Conservation (phyloP, 148 eudicot species). For the Persicaria tinctoria region DNA sequence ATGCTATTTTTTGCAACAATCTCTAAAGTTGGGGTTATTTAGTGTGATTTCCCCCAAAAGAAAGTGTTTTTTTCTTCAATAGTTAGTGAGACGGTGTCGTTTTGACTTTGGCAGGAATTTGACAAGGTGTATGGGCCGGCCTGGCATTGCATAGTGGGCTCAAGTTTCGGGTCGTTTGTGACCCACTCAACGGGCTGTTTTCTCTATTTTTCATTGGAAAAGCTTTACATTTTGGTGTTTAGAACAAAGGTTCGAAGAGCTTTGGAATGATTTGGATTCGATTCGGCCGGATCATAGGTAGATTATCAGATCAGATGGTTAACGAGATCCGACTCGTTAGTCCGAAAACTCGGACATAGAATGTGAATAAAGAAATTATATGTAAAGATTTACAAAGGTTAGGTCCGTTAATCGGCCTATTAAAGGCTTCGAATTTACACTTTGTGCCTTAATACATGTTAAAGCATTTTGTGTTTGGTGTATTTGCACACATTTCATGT, state of each 20-base stretch:
- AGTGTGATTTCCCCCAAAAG: background rate
- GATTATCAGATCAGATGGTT: background rate
- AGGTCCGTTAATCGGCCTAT: background rate
- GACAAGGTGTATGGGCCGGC: slow-evolving; percentile 86
- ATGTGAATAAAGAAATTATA: slow-evolving; percentile 8
- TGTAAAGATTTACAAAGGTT: background rate
- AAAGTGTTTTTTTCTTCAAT: background rate
- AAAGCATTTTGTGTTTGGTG: no score
- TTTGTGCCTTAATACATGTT: no score
- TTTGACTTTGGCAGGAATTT: slow-evolving; percentile 43
- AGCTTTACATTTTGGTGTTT: slow-evolving; percentile 58
- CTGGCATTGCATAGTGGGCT: slow-evolving; percentile 89
- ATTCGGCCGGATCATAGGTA: slow-evolving; percentile 1
- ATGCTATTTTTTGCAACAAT: no score
- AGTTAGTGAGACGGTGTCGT: background rate
- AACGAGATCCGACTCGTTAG: background rate
- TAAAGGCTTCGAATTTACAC: background rate
- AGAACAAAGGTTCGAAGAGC: slow-evolving; percentile 65
- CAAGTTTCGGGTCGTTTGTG: slow-evolving; percentile 85
- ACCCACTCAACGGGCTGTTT: slow-evolving; percentile 83
- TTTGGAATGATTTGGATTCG: slow-evolving; percentile 18
- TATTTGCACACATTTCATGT: no score
- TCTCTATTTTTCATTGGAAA: slow-evolving; percentile 80
- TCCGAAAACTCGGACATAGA: background rate
- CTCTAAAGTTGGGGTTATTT: no score